phyloP scores from a whole-genome alignment of 345 rosid species.

The sweet orange (Citrus sinensis) region DVS_A1.0 CM039162.1:32011501-32012000 shows the following conservation, averaged over 20 bases:
- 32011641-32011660: not conserved
- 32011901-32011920: slow-evolving; percentile 33
- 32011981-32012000: not conserved
- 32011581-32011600: slow-evolving; percentile 77
- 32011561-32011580: slow-evolving; percentile 12
- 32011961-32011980: not conserved
- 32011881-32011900: slow-evolving; percentile 29
- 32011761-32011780: not conserved
- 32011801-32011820: slow-evolving; percentile 60
- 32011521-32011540: slow-evolving; percentile 8
- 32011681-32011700: not conserved
- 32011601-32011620: slow-evolving; percentile 98
- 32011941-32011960: slow-evolving; percentile 26
- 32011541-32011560: not conserved
- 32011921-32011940: slow-evolving; percentile 41
- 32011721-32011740: not conserved
- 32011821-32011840: slow-evolving; percentile 53
- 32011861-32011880: slow-evolving; percentile 26
- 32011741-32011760: not conserved
- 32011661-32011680: not conserved
- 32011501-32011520: slow-evolving; percentile 3
- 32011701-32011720: not conserved
- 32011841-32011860: slow-evolving; percentile 39
- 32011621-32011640: slow-evolving; percentile 13
- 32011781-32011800: slow-evolving; percentile 53